Conservation (phyloP, 2,329 filamentous ascomycete species). For the Xylariaceae sp. region DNA sequence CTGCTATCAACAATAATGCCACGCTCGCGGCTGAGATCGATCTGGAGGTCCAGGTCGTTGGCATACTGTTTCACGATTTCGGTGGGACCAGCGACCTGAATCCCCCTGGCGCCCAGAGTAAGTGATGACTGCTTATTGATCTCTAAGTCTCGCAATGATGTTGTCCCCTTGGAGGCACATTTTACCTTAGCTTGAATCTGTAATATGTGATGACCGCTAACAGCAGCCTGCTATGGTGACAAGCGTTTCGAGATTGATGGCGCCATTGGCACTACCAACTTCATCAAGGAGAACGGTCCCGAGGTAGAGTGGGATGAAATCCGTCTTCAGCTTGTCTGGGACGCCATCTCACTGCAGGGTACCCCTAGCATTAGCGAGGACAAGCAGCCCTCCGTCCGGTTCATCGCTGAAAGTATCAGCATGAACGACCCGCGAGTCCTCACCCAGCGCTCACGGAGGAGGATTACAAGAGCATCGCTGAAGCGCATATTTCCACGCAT, state of each 20-base stretch:
- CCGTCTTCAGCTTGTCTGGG: constrained; percentile 34
- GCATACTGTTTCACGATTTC: constrained; percentile 33
- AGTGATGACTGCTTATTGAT: neutral
- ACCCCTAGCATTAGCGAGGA: constrained; percentile 33
- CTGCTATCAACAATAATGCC: constrained; percentile 30
- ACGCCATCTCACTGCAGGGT: constrained; percentile 36
- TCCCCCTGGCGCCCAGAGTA: constrained; percentile 15
- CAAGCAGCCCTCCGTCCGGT: constrained; percentile 31
- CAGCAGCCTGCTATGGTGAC: constrained; percentile 5
- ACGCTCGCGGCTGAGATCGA: constrained; percentile 30
- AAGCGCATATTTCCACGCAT: too few relatives aligned
- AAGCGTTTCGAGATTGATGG: constrained; percentile 38
- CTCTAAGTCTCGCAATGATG: too few relatives aligned
- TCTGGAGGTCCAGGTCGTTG: constrained; percentile 33
- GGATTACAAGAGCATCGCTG: constrained; percentile 23
- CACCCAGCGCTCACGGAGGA: constrained; percentile 27
- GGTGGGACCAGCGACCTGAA: constrained; percentile 33
- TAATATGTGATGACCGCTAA: neutral
- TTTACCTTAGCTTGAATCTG: neutral
- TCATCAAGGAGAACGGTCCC: constrained; percentile 25
- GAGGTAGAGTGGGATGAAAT: constrained; percentile 26
- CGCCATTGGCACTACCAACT: constrained; percentile 31
- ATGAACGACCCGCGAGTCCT: constrained; percentile 31
- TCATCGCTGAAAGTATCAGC: constrained; percentile 29
- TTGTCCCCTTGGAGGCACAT: too few relatives aligned